phyloP scores from a whole-genome alignment of 176 grass and related monocot genomes.

The Musa itinerans region DNA sequence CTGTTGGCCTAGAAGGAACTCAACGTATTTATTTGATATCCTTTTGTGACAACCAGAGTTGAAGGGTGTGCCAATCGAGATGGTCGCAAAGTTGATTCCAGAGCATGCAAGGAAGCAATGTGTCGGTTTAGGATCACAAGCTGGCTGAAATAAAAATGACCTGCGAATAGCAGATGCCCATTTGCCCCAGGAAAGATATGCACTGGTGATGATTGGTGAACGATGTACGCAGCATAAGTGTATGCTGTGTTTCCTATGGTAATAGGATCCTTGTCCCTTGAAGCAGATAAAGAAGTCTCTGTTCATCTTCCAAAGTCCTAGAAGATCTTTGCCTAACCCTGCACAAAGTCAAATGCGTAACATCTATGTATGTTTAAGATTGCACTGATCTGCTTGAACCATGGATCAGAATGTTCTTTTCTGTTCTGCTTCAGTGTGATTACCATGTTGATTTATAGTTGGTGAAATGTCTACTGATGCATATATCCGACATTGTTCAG shows the following conservation, averaged over 20 bases:
- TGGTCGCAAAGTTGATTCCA: conserved; percentile 61
- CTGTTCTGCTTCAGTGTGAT: background rate
- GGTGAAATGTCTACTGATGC: background rate
- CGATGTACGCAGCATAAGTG: background rate
- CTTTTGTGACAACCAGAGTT: conserved; percentile 37
- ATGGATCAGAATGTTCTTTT: background rate
- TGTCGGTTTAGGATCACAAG: conserved; percentile 51
- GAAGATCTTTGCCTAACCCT: background rate
- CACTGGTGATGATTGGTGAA: background rate
- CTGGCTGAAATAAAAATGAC: background rate
- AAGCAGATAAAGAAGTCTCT: background rate
- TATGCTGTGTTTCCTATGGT: background rate
- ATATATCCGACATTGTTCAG: background rate
- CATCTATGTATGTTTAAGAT: too few species aligned
- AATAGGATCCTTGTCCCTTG: background rate
- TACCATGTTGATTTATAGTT: background rate
- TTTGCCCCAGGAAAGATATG: too few species aligned
- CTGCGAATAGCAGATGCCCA: background rate
- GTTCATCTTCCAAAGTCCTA: background rate
- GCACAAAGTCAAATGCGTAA: background rate
- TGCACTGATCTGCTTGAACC: background rate
- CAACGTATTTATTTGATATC: background rate
- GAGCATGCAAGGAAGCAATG: conserved; percentile 86
- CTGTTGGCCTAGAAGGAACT: background rate
- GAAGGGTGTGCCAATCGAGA: conserved; percentile 64